A percentile compares a stretch with the other conserved stretches of the same genome.
These are phyloP conservation scores for Kockovaella imperatae DNA, from an alignment of 768 basidiomycete species.

Conservation along the genomic window DNA sequence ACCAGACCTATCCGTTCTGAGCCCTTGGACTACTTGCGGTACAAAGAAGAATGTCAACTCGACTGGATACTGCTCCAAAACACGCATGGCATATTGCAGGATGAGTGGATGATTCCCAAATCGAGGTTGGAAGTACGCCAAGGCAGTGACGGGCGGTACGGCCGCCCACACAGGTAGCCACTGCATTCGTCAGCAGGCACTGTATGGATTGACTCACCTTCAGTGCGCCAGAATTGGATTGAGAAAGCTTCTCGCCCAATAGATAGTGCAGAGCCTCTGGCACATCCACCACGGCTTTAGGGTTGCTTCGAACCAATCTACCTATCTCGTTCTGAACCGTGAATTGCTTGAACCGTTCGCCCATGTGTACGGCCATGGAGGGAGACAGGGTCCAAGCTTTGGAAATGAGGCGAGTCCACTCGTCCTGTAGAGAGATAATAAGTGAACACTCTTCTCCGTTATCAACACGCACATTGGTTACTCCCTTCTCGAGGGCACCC, in stretches of 20 bases:
- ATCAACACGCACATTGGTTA: conserved; percentile 54
- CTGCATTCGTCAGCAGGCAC: conserved; percentile 47
- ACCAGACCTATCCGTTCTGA: conserved; percentile 85
- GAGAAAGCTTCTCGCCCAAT: conserved; percentile 63
- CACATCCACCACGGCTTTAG: conserved; percentile 60
- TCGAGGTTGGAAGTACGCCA: conserved; percentile 69
- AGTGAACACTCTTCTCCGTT: background rate
- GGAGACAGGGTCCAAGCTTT: conserved; percentile 77
- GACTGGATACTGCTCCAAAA: conserved; percentile 88
- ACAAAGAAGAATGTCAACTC: conserved; percentile 97
- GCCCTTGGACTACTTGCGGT: conserved; percentile 93
- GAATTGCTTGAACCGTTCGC: conserved; percentile 76
- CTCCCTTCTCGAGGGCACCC: conserved; percentile 54
- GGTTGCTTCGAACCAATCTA: conserved; percentile 64
- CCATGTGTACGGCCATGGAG: conserved; percentile 69
- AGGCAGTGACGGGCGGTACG: conserved; percentile 56
- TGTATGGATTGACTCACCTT: conserved; percentile 52
- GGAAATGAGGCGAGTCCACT: conserved; percentile 63
- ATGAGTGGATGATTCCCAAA: conserved; percentile 76
- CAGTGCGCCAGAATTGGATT: conserved; percentile 57
- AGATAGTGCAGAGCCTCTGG: conserved; percentile 76
- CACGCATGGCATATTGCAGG: conserved; percentile 92
- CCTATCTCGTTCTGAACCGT: conserved; percentile 64
- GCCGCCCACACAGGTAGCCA: conserved; percentile 81
- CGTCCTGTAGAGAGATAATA: conserved; percentile 12